Evolutionary conservation across 2,329 filamentous ascomycete species (phyloP).

Genomic region (Beauveria medogensis): DNA sequence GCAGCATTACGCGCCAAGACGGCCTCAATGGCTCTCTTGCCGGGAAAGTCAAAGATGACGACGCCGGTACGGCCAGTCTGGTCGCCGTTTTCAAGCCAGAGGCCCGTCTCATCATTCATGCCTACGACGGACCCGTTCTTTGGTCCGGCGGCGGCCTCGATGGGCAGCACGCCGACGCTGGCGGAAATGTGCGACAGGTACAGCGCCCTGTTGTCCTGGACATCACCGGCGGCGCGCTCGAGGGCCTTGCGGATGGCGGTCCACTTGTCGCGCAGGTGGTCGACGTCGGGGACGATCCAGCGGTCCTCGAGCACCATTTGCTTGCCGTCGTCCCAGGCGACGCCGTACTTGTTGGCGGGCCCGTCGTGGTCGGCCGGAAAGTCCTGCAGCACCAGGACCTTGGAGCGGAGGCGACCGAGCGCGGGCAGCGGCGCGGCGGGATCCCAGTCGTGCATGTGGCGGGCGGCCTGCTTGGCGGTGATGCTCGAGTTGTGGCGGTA

Average conservation of each 20-base stretch:
- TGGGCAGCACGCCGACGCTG: constrained; percentile 39
- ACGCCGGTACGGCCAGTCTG: constrained; percentile 31
- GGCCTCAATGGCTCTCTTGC: constrained; percentile 31
- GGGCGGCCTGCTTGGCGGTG: constrained; percentile 26
- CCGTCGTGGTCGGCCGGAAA: constrained; percentile 26
- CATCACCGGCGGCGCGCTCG: constrained; percentile 25
- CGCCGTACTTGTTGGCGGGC: constrained; percentile 28
- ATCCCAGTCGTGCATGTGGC: constrained; percentile 30
- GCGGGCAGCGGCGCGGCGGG: constrained; percentile 29
- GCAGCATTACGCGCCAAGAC: constrained; percentile 34
- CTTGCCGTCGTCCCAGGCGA: constrained; percentile 34
- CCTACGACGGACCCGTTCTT: constrained; percentile 32
- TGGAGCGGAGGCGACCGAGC: constrained; percentile 36
- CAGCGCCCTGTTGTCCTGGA: constrained; percentile 28
- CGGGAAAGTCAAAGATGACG: constrained; percentile 42
- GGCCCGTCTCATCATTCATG: constrained; percentile 42
- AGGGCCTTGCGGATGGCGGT: constrained; percentile 33
- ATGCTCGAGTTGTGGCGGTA: constrained; percentile 28
- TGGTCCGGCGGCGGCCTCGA: constrained; percentile 42
- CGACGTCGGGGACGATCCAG: constrained; percentile 35
- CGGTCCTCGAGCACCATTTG: constrained; percentile 40
- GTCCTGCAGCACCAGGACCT: constrained; percentile 40
- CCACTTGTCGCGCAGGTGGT: constrained; percentile 40
- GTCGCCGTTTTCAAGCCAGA: constrained; percentile 28
- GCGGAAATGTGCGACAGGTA: constrained; percentile 41